These are phyloP conservation scores for Mallotus nudiflorus DNA, from an alignment of 345 rosid species.

Conservation along the genomic window DNA sequence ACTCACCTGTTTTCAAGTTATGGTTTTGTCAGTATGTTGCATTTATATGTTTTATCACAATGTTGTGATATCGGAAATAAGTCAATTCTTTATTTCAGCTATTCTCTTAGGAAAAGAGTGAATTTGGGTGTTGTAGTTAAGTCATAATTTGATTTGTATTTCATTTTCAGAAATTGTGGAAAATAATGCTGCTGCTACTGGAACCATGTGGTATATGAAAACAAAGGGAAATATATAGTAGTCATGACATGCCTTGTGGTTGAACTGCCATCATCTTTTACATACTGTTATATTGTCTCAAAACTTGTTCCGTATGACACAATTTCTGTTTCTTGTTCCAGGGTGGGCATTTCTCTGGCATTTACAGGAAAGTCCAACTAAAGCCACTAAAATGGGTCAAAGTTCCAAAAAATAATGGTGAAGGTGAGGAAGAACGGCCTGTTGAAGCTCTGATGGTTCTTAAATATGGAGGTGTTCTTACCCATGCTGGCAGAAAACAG, in stretches of 20 bases:
- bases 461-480: conserved; percentile 98
- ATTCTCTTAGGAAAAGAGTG: not conserved
- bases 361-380: conserved; percentile 95
- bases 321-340: conserved; percentile 34
- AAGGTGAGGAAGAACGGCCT: conserved; percentile 96
- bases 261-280: not conserved
- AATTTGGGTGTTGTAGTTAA: not conserved
- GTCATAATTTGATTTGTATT: not conserved
- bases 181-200: not conserved
- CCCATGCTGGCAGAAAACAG: conserved; percentile 99
- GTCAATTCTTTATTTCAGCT: not conserved
- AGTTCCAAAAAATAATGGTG: conserved; percentile 70
- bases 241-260: not conserved
- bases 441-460: conserved; percentile 98
- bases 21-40: not conserved
- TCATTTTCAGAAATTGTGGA: not conserved
- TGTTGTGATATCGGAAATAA: not conserved
- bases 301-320: conserved; percentile 6
- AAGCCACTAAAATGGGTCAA: conserved; percentile 95
- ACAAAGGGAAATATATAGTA: not conserved
- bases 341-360: conserved; percentile 99
- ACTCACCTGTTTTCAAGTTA: not conserved
- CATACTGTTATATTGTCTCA: not conserved
- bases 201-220: not conserved
- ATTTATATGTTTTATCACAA: not conserved